A percentile compares a stretch with the other conserved stretches of the same genome.
These are phyloP conservation scores for Phaeoacremonium minimum DNA, from an alignment of 2,329 filamentous ascomycete species.

Conservation along the genomic window DNA sequence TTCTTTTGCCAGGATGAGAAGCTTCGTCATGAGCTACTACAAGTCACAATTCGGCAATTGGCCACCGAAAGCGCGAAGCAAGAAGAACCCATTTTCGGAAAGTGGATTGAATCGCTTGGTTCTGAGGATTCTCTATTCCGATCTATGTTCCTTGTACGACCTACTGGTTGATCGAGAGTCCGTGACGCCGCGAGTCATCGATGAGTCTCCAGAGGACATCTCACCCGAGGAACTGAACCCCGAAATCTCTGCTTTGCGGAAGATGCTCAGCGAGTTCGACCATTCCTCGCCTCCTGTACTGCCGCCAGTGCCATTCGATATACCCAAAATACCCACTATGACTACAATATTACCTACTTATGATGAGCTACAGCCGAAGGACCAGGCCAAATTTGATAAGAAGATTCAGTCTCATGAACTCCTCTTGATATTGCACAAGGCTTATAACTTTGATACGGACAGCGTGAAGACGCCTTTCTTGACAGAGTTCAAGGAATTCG, in stretches of 20 bases:
- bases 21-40: slow-evolving; percentile 66
- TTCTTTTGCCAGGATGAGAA: slow-evolving; percentile 70
- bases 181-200: slow-evolving; percentile 73
- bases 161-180: slow-evolving; percentile 76
- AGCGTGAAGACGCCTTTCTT: slow-evolving; percentile 58
- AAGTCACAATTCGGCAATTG: slow-evolving; percentile 61
- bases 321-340: slow-evolving; percentile 72
- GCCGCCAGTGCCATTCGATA: slow-evolving; percentile 86
- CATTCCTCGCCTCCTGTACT: slow-evolving; percentile 83
- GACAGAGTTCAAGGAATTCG: slow-evolving; percentile 66
- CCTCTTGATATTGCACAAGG: slow-evolving; percentile 69
- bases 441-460: slow-evolving; percentile 74
- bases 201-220: slow-evolving; percentile 52
- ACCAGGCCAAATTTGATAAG: slow-evolving; percentile 67
- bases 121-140: slow-evolving; percentile 75
- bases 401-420: slow-evolving; percentile 77
- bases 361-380: slow-evolving; percentile 62
- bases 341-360: slow-evolving; percentile 61
- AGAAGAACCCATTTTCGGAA: slow-evolving; percentile 86
- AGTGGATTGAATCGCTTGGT: slow-evolving; percentile 83
- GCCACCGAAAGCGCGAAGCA: slow-evolving; percentile 87
- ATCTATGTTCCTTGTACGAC: slow-evolving; percentile 85
- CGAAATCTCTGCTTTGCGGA: slow-evolving; percentile 66
- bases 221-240: slow-evolving; percentile 43
- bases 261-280: slow-evolving; percentile 83